A percentile compares a stretch with the other conserved stretches of the same genome.
These are phyloP conservation scores for Fusarium buxicola DNA, from an alignment of 2,329 filamentous ascomycete species.

Conservation along the genomic window DNA sequence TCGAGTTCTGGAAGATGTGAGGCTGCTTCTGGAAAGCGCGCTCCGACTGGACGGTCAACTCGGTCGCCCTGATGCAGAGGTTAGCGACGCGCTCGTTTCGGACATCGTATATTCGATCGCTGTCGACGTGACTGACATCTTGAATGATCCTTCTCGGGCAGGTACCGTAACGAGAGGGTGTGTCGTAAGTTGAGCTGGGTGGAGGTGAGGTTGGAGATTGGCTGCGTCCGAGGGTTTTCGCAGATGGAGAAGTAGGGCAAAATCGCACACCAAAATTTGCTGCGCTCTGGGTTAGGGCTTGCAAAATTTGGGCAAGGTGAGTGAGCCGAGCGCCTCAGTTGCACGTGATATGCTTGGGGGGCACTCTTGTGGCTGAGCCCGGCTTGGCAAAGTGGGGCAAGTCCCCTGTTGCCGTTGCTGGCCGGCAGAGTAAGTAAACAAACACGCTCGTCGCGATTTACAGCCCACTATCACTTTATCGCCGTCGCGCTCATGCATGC, in stretches of 20 bases:
- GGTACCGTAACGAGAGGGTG: constrained; percentile 55
- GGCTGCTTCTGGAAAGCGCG: constrained; percentile 99
- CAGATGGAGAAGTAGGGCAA: constrained; percentile 54
- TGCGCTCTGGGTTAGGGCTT: constrained; percentile 54
- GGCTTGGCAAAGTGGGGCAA: constrained; percentile 37
- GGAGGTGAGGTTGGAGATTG: constrained; percentile 49
- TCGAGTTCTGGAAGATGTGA: constrained; percentile 99
- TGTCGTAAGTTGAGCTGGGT: constrained; percentile 53
- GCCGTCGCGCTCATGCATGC: constrained; percentile 27
- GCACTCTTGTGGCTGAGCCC: not conserved
- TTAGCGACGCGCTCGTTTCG: constrained; percentile 47
- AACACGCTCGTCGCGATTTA: constrained; percentile 51
- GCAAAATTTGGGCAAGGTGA: constrained; percentile 52
- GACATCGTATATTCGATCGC: constrained; percentile 36
- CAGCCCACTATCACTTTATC: constrained; percentile 43
- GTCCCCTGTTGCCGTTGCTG: constrained; percentile 42
- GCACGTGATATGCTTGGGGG: constrained; percentile 44
- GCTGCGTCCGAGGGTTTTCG: constrained; percentile 50
- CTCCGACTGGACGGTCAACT: constrained; percentile 99
- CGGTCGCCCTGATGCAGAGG: constrained; percentile 83
- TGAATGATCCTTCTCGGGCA: constrained; percentile 57
- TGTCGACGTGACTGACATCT: constrained; percentile 54
- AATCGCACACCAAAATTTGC: constrained; percentile 51
- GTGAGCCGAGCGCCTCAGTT: constrained; percentile 38
- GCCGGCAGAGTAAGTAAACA: constrained; percentile 52